Conservation (phyloP, 352 stramenopile genomes). For the Pythium utonaiense region DNA sequence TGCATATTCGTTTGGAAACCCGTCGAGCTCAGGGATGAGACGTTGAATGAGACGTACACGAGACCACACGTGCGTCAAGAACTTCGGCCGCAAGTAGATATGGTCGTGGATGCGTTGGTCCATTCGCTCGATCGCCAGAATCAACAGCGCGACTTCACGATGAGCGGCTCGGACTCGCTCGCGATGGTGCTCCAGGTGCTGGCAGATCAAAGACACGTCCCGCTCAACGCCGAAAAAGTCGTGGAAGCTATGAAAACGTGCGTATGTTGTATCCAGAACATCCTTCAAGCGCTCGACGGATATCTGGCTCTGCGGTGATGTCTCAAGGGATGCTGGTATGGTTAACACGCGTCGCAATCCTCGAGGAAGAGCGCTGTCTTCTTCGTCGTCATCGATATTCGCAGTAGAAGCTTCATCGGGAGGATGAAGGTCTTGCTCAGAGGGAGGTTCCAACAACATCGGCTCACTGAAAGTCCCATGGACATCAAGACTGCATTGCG, state of each 20-base stretch:
- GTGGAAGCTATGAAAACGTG: neutral
- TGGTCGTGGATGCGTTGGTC: constrained; percentile 8
- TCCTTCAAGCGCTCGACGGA: constrained; percentile 12
- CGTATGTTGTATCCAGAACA: constrained; percentile 19
- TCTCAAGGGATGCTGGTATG: constrained; percentile 4
- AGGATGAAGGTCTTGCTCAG: neutral
- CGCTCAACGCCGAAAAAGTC: constrained; percentile 7
- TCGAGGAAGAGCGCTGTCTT: neutral
- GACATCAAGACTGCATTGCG: constrained; percentile 47
- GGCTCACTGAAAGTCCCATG: constrained; percentile 47
- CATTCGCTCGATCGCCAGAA: constrained; percentile 35
- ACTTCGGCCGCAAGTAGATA: constrained; percentile 18
- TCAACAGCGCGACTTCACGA: constrained; percentile 44
- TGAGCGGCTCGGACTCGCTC: constrained; percentile 31
- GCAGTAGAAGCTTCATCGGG: neutral
- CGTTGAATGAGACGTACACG: constrained; percentile 29
- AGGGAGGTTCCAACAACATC: constrained; percentile 43
- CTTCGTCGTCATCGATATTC: constrained; percentile 9
- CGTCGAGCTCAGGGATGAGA: constrained; percentile 49
- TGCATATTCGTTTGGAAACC: constrained; percentile 27
- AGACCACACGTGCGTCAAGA: constrained; percentile 20
- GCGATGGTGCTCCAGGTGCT: constrained; percentile 24
- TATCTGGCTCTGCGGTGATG: neutral
- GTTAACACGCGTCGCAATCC: constrained; percentile 13
- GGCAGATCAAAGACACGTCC: neutral